Conservation (phyloP, 768 basidiomycete genomes). For the Pulveroboletus sp. region DNA sequence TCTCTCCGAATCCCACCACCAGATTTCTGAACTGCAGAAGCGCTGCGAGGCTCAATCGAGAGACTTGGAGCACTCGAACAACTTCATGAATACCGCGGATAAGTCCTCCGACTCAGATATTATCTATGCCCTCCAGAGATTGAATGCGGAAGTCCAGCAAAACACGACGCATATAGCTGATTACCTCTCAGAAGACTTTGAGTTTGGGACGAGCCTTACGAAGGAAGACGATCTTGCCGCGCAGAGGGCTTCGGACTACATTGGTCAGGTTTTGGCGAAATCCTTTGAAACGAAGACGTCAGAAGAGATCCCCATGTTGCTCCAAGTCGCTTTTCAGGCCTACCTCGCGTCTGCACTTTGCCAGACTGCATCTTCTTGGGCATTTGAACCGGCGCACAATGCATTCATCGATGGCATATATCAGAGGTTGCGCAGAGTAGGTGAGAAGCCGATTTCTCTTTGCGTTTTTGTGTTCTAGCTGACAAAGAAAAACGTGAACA, state of each 20-base stretch:
- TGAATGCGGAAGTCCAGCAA: conserved; percentile 14
- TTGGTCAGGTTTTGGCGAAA: neutral
- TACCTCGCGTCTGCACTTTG: conserved; percentile 5
- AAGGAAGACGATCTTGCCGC: conserved; percentile 1
- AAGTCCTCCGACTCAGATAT: conserved; percentile 13
- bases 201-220: conserved; percentile 1
- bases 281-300: neutral
- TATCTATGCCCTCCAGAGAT: conserved; percentile 2
- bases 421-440: conserved; percentile 5
- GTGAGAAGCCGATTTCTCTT: neutral
- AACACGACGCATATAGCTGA: conserved; percentile 10
- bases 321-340: conserved; percentile 9
- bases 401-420: conserved; percentile 8
- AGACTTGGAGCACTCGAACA: conserved; percentile 8
- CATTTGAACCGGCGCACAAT: conserved; percentile 1
- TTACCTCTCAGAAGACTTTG: neutral
- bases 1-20: neutral
- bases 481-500: neutral
- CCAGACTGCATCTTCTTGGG: conserved; percentile 5
- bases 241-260: neutral
- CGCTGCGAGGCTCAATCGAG: conserved; percentile 10
- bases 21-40: conserved; percentile 3
- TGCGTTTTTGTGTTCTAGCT: neutral
- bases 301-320: conserved; percentile 7
- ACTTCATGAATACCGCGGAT: conserved; percentile 4